phyloP scores from a whole-genome alignment of 306 rosid genomes.

The Neltuma alba region DNA sequence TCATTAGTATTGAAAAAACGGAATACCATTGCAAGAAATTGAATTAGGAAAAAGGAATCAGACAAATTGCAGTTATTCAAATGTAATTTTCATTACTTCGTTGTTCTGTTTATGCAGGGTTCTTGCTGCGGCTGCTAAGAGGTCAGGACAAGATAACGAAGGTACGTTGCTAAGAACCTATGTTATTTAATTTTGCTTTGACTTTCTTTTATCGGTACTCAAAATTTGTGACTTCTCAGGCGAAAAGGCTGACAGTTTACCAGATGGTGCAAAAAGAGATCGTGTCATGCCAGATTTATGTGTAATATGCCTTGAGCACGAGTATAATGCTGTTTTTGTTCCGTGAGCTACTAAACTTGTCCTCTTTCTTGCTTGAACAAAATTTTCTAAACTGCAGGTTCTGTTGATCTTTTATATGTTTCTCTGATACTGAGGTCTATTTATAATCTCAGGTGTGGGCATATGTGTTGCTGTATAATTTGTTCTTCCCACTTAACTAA shows the following conservation, averaged over 20 bases:
- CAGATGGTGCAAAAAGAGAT: conserved; percentile 69
- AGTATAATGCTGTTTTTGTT: conserved; percentile 93
- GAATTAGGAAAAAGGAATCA: conserved; percentile 4
- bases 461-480: conserved; percentile 92
- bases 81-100: conserved; percentile 3
- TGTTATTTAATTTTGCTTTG: conserved; percentile 18
- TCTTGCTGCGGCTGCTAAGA: conserved; percentile 93
- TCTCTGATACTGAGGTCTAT: conserved; percentile 29
- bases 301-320: conserved; percentile 96
- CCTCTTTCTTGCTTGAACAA: conserved; percentile 11
- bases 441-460: conserved; percentile 82
- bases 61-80: conserved; percentile 18
- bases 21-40: conserved; percentile 9
- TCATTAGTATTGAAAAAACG: conserved; percentile 34
- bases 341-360: conserved; percentile 68
- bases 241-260: conserved; percentile 53
- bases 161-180: conserved; percentile 46
- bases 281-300: conserved; percentile 84
- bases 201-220: conserved; percentile 15
- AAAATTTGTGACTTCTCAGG: conserved; percentile 51
- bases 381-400: conserved; percentile 7
- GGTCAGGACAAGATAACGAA: conserved; percentile 70
- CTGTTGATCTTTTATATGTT: conserved; percentile 21
- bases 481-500: conserved; percentile 86
- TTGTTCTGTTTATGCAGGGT: conserved; percentile 66